Conservation (phyloP, 1,284 basidiomycete genomes). For the Tausonia pullulans region DNA sequence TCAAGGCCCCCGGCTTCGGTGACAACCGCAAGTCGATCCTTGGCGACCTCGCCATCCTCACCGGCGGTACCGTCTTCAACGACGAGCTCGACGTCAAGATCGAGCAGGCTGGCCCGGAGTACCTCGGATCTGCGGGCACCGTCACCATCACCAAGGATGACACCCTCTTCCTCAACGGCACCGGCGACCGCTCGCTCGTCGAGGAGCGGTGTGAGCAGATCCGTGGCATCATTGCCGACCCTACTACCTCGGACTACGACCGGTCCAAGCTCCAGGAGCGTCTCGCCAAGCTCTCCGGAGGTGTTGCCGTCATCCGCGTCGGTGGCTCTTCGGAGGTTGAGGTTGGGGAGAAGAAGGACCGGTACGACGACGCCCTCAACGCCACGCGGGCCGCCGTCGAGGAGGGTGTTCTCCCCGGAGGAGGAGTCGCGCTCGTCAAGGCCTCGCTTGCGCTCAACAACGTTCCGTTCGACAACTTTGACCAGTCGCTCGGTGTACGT, state of each 20-base stretch:
- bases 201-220: conserved; percentile 91
- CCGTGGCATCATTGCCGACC: conserved; percentile 68
- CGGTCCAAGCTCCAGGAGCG: conserved; percentile 92
- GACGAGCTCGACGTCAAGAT: conserved; percentile 98
- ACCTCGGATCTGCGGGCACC: conserved; percentile 83
- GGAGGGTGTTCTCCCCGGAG: conserved; percentile 94
- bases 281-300: conserved; percentile 87
- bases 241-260: conserved; percentile 86
- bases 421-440: conserved; percentile 55
- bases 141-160: conserved; percentile 98
- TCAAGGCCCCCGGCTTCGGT: conserved; percentile 97
- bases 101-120: conserved; percentile 75
- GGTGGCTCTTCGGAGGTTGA: conserved; percentile 90
- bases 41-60: conserved; percentile 92
- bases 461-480: conserved; percentile 82
- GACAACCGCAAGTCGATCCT: conserved; percentile 98
- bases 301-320: conserved; percentile 97
- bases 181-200: conserved; percentile 74
- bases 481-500: conserved; percentile 84
- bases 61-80: conserved; percentile 93
- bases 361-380: conserved; percentile 95
- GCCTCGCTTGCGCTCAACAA: conserved; percentile 70
- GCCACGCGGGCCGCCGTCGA: conserved; percentile 96
- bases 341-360: conserved; percentile 98
- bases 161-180: conserved; percentile 91